Percentiles rank a stretch among this genome's conserved stretches.
These are phyloP conservation scores for Conticribra weissflogii DNA, from an alignment of 108 stramenopile species.

Conservation along the genomic window DNA sequence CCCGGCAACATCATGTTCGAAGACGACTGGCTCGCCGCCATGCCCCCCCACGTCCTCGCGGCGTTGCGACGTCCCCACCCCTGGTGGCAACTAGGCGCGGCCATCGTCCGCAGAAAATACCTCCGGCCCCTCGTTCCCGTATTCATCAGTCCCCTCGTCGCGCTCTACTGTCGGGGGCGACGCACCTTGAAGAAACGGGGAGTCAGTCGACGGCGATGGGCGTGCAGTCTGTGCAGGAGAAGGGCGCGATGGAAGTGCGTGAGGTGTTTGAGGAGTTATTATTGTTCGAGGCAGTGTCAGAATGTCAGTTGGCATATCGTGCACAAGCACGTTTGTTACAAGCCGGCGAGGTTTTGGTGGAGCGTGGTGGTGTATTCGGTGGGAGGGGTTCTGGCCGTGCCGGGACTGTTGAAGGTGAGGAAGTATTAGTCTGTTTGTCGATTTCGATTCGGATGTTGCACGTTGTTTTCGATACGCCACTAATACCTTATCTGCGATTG, in stretches of 20 bases:
- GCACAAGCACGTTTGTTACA: conserved; percentile 94
- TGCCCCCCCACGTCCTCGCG: conserved; percentile 91
- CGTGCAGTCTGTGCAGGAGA: conserved; percentile 87
- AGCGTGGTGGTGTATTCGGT: conserved; percentile 71
- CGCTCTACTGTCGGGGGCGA: conserved; percentile 82
- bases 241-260: conserved; percentile 93
- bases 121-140: conserved; percentile 83
- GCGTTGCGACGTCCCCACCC: conserved; percentile 82
- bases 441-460: no score
- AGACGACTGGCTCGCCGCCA: conserved; percentile 88
- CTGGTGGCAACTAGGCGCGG: conserved; percentile 85
- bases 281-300: conserved; percentile 91
- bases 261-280: conserved; percentile 86
- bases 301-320: conserved; percentile 94
- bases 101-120: conserved; percentile 71
- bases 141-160: conserved; percentile 77
- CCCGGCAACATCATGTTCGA: conserved; percentile 42
- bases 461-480: no score
- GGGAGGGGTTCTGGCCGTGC: conserved; percentile 55
- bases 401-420: conserved; percentile 69
- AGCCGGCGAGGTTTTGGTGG: conserved; percentile 79
- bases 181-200: conserved; percentile 86
- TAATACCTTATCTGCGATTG: not conserved
- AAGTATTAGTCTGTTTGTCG: no score
- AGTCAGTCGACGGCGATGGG: conserved; percentile 87